These are phyloP conservation scores for Fusarium sp. DNA, from an alignment of 2,329 filamentous ascomycete genomes.

Conservation along the genomic window DNA sequence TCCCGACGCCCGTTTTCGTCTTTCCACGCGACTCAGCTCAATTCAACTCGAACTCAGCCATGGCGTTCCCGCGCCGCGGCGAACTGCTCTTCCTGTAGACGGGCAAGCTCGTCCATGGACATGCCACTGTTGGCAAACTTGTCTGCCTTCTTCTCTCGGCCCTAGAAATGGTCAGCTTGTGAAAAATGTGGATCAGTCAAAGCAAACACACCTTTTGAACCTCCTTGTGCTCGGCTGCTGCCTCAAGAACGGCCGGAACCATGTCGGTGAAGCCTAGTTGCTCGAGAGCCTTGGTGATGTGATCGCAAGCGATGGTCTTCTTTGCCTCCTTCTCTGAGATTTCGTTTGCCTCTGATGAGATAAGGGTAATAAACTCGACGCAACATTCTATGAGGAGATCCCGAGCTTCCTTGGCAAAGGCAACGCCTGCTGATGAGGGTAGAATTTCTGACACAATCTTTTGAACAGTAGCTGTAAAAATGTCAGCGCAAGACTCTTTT, in stretches of 20 bases:
- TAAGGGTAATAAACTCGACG: slow-evolving; percentile 98
- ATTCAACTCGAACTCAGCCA: slow-evolving; percentile 40
- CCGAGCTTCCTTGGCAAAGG: slow-evolving; percentile 94
- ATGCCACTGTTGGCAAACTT: slow-evolving; percentile 97
- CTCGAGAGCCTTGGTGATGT: slow-evolving; percentile 94
- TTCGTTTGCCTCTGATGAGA: slow-evolving; percentile 98
- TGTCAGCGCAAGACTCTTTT: slow-evolving; percentile 47
- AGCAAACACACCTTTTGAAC: slow-evolving; percentile 81
- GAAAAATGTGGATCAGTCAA: slow-evolving; percentile 38
- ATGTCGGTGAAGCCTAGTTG: slow-evolving; percentile 95
- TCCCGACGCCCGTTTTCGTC: slow-evolving; percentile 41
- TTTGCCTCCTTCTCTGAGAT: slow-evolving; percentile 99
- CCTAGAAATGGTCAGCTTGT: slow-evolving; percentile 69
- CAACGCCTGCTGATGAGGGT: slow-evolving; percentile 79
- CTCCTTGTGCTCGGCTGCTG: slow-evolving; percentile 93
- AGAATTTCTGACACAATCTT: slow-evolving; percentile 96
- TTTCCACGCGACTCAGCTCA: slow-evolving; percentile 1
- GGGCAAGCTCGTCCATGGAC: slow-evolving; percentile 89
- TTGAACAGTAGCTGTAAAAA: slow-evolving; percentile 72
- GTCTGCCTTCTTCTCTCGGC: slow-evolving; percentile 95
- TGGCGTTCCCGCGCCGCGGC: slow-evolving; percentile 73
- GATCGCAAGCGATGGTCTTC: slow-evolving; percentile 98
- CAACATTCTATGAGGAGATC: slow-evolving; percentile 98
- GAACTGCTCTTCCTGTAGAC: slow-evolving; percentile 93
- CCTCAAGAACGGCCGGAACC: slow-evolving; percentile 87